A percentile compares a stretch with the other conserved stretches of the same genome.
These are phyloP conservation scores for Jamesozyma jinghongensis DNA, from an alignment of 805 yeast genomes.

Conservation along the genomic window DNA sequence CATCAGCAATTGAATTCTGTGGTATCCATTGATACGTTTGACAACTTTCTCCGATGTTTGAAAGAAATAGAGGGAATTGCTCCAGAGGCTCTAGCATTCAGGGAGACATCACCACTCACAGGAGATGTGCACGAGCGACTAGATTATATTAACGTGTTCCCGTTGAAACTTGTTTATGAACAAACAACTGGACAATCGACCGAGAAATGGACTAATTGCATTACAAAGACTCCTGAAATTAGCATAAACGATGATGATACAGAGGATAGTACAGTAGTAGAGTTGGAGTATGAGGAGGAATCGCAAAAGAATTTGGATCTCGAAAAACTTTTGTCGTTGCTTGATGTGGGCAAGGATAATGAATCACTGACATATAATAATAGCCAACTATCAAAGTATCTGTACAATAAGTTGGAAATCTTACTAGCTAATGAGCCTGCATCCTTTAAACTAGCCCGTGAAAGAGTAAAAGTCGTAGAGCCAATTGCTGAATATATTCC, in stretches of 20 bases:
- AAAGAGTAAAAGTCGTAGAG: slow-evolving; percentile 17
- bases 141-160: slow-evolving; percentile 15
- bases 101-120: slow-evolving; percentile 2
- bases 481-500: slow-evolving; percentile 17
- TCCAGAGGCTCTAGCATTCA: slow-evolving; percentile 12
- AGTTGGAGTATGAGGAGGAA: neutral
- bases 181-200: slow-evolving; percentile 14
- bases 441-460: slow-evolving; percentile 20
- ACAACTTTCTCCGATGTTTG: slow-evolving; percentile 10
- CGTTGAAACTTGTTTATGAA: slow-evolving; percentile 23
- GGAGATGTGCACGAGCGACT: slow-evolving; percentile 4
- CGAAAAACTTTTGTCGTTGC: slow-evolving; percentile 1
- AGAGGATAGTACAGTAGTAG: neutral
- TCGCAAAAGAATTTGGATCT: neutral
- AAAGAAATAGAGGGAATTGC: slow-evolving; percentile 9
- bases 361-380: neutral
- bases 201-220: too few relatives aligned
- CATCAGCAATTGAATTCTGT: neutral
- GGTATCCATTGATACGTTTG: slow-evolving; percentile 5
- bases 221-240: neutral
- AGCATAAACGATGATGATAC: neutral
- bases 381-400: slow-evolving; percentile 1
- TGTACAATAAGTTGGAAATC: slow-evolving; percentile 9
- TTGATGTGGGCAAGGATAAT: slow-evolving; percentile 4
- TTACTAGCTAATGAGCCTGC: slow-evolving; percentile 16